Percentiles rank a stretch among this genome's conserved stretches.
These are phyloP conservation scores for Achaetomiella virescens DNA, from an alignment of 495 filamentous ascomycete genomes.

Conservation along the genomic window DNA sequence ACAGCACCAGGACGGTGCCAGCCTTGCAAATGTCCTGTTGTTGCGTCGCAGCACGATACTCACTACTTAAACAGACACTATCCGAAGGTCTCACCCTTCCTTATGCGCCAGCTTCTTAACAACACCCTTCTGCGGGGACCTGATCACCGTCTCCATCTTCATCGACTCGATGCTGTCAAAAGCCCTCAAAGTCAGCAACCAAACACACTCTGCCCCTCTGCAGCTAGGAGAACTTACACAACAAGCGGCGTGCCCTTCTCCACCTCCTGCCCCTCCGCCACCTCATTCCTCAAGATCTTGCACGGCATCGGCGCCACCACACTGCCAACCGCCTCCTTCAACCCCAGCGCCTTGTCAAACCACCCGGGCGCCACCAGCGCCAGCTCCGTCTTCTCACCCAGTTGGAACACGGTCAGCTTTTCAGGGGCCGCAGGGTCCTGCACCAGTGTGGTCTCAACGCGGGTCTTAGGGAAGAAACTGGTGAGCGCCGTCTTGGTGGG, in stretches of 20 bases:
- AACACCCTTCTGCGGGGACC: constrained; percentile 76
- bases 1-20: constrained; percentile 49
- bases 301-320: constrained; percentile 90
- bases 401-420: constrained; percentile 73
- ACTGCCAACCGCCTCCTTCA: constrained; percentile 73
- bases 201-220: neutral
- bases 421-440: constrained; percentile 52
- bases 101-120: constrained; percentile 78
- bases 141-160: constrained; percentile 99
- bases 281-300: constrained; percentile 81
- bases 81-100: constrained; percentile 59
- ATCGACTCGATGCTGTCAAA: constrained; percentile 83
- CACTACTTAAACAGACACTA: neutral
- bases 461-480: constrained; percentile 66
- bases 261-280: constrained; percentile 71
- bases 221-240: constrained; percentile 47
- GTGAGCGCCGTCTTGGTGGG: constrained; percentile 37
- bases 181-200: constrained; percentile 12
- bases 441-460: constrained; percentile 75
- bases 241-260: constrained; percentile 83
- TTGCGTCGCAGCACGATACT: constrained; percentile 11
- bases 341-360: constrained; percentile 79
- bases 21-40: constrained; percentile 53
- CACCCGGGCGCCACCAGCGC: constrained; percentile 62
- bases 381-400: constrained; percentile 69